These are phyloP conservation scores for Hypoxylon rickii DNA, from an alignment of 495 filamentous ascomycete genomes.

Conservation along the genomic window DNA sequence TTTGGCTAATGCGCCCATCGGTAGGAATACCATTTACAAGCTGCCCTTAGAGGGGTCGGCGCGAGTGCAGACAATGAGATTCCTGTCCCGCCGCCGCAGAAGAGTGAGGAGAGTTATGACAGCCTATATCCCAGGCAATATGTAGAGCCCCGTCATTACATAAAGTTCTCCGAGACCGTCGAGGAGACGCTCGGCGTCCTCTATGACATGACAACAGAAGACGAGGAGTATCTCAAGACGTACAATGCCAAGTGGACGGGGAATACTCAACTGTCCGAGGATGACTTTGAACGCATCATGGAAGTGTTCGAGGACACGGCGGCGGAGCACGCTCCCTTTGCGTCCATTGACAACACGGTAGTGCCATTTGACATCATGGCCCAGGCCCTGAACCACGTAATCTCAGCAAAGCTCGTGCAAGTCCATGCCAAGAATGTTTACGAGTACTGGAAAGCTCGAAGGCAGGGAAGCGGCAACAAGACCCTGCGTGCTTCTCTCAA, in stretches of 20 bases:
- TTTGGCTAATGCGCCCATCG: conserved; percentile 35
- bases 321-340: conserved; percentile 79
- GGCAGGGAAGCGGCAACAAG: conserved; percentile 66
- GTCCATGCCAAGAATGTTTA: conserved; percentile 85
- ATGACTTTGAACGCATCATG: conserved; percentile 93
- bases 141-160: conserved; percentile 86
- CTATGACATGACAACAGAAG: conserved; percentile 92
- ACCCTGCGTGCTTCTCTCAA: conserved; percentile 77
- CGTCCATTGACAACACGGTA: conserved; percentile 84
- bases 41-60: conserved; percentile 77
- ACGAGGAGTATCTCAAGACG: conserved; percentile 79
- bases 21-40: conserved; percentile 98
- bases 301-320: conserved; percentile 90
- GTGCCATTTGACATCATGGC: conserved; percentile 80
- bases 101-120: conserved; percentile 82
- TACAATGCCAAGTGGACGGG: conserved; percentile 77
- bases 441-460: conserved; percentile 82
- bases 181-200: conserved; percentile 86
- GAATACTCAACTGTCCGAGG: conserved; percentile 72
- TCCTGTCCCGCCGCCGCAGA: conserved; percentile 80
- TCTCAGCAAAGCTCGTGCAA: conserved; percentile 60
- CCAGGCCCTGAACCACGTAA: conserved; percentile 63
- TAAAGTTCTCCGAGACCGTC: conserved; percentile 96
- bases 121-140: conserved; percentile 79
- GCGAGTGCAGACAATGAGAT: conserved; percentile 75